A percentile compares a stretch with the other conserved stretches of the same genome.
phyloP scores from a whole-genome alignment of 2,329 filamentous ascomycete species.

The Monilinia fructigena region DNA sequence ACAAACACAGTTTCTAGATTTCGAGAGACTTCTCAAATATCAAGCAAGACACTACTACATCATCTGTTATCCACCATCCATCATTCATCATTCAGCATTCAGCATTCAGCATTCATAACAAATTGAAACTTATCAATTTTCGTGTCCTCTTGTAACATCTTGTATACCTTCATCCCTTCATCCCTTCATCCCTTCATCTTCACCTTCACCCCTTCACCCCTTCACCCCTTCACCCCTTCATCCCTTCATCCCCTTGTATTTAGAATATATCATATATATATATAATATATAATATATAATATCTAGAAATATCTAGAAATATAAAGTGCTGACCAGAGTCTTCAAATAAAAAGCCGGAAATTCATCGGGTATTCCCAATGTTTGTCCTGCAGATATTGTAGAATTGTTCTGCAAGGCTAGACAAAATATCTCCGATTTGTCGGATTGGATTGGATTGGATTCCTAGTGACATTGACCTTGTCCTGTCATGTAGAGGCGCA shows the following conservation, averaged over 20 bases:
- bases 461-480: constrained; percentile 4
- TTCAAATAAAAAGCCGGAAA: constrained; percentile 8
- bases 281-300: no score
- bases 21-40: background rate
- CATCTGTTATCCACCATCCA: background rate
- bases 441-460: background rate
- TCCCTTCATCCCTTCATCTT: background rate
- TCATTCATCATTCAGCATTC: background rate
- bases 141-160: background rate
- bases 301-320: background rate
- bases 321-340: constrained; percentile 3
- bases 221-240: no score
- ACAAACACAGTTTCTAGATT: background rate
- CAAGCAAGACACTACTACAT: no score
- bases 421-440: constrained; percentile 5
- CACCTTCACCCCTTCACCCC: background rate
- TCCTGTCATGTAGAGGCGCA: constrained; percentile 15
- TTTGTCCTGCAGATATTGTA: constrained; percentile 11
- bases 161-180: background rate
- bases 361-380: constrained; percentile 1
- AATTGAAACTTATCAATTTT: background rate
- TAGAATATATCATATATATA: no score
- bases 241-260: background rate
- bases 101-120: background rate
- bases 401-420: constrained; percentile 18